Percentiles rank a stretch among this genome's conserved stretches.
These are phyloP conservation scores for Malassezia equina DNA, from an alignment of 1,284 basidiomycete genomes.

Conservation along the genomic window DNA sequence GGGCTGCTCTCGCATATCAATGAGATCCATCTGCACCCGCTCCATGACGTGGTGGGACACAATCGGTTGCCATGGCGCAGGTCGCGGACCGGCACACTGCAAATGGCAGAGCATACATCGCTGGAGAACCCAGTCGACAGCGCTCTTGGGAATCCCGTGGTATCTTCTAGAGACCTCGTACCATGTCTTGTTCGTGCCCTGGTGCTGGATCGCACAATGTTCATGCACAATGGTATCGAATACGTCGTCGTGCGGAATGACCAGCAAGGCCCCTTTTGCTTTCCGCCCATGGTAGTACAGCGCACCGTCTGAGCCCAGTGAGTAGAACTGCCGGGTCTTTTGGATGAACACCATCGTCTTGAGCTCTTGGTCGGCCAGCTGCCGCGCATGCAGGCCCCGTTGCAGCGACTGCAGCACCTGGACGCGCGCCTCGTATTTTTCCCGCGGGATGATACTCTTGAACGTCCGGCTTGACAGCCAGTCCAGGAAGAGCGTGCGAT, in stretches of 20 bases:
- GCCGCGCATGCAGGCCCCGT: not conserved
- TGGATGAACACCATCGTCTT: not conserved
- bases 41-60: constrained; percentile 2
- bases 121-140: constrained; percentile 4
- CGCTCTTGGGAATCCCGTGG: constrained; percentile 4
- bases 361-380: not conserved
- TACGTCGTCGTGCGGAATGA: not conserved
- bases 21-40: constrained; percentile 10
- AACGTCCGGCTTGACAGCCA: not conserved
- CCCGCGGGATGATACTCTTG: constrained; percentile 1
- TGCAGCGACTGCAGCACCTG: not conserved
- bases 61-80: not conserved
- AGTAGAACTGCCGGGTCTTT: constrained; percentile 5
- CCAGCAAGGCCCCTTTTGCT: not conserved
- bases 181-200: constrained; percentile 10
- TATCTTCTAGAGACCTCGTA: constrained; percentile 1
- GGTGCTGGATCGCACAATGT: constrained; percentile 6
- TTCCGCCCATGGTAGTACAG: constrained; percentile 8
- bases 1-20: constrained; percentile 4
- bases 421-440: not conserved
- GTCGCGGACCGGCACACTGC: not conserved
- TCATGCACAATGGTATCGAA: constrained; percentile 4
- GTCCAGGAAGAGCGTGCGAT: not conserved
- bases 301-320: not conserved
- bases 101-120: constrained; percentile 2